Evolutionary conservation across 2,329 filamentous ascomycete species (phyloP).

Genomic region (Verticillium klebahnii): DNA sequence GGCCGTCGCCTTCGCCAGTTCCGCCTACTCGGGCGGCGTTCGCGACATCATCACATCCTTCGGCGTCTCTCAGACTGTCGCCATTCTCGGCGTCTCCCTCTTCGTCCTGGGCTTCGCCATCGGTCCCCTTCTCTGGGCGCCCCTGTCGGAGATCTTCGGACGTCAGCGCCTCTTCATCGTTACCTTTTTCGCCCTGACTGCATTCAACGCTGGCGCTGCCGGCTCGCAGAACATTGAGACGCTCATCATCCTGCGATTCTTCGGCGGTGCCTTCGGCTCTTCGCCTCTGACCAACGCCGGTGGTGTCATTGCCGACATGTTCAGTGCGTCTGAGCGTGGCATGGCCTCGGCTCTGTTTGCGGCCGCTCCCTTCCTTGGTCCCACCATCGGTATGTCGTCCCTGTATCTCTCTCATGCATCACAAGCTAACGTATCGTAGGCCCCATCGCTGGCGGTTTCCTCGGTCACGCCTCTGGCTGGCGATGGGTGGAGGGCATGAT

Average conservation of each 20-base stretch:
- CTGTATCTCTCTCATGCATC: no score
- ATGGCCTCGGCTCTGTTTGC: conserved; percentile 56
- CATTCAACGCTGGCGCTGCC: conserved; percentile 57
- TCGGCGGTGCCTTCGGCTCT: conserved; percentile 59
- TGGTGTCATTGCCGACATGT: conserved; percentile 62
- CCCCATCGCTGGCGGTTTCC: conserved; percentile 59
- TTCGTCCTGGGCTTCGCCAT: conserved; percentile 60
- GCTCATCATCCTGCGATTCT: conserved; percentile 64
- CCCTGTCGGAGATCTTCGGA: conserved; percentile 60
- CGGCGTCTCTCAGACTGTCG: conserved; percentile 42
- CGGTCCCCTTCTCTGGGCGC: conserved; percentile 62
- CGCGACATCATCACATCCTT: conserved; percentile 51
- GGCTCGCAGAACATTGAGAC: conserved; percentile 53
- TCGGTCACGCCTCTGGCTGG: conserved; percentile 57
- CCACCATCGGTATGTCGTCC: conserved; percentile 32
- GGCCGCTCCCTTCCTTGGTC: conserved; percentile 60
- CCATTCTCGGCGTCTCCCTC: conserved; percentile 58
- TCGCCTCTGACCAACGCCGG: conserved; percentile 59
- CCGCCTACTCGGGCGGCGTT: conserved; percentile 59
- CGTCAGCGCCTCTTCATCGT: conserved; percentile 55
- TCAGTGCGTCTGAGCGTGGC: conserved; percentile 48
- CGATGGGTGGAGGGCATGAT: conserved; percentile 61
- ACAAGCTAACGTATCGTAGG: conserved; percentile 16
- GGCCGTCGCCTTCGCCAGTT: conserved; percentile 65
- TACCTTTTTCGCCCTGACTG: conserved; percentile 53